Conservation (phyloP, 164 flowering plant species). For the Umbellularia californica region DNA sequence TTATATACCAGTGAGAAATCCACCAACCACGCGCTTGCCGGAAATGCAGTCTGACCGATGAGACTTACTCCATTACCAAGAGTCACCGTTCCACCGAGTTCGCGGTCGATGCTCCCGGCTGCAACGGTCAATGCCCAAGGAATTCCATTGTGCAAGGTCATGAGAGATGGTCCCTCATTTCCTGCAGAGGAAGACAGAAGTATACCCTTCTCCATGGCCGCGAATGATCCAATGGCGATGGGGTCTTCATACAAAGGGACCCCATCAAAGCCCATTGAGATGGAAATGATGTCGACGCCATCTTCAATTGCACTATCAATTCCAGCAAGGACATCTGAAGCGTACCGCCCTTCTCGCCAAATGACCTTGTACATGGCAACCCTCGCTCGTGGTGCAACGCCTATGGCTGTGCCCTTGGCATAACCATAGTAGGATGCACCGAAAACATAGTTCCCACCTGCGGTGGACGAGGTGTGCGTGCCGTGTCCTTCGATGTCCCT, state of each 20-base stretch:
- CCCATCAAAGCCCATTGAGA: slow-evolving; percentile 31
- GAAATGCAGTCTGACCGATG: slow-evolving; percentile 30
- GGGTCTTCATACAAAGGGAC: slow-evolving; percentile 25
- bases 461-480: slow-evolving; percentile 41
- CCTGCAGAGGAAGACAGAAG: slow-evolving; percentile 45
- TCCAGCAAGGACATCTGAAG: slow-evolving; percentile 33
- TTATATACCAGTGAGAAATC: slow-evolving; percentile 23
- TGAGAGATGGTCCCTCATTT: slow-evolving; percentile 24
- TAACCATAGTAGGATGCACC: slow-evolving; percentile 30
- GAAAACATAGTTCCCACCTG: slow-evolving; percentile 22
- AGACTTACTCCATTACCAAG: slow-evolving; percentile 36
- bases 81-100: slow-evolving; percentile 27
- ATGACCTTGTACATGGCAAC: slow-evolving; percentile 45
- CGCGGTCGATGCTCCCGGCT: slow-evolving; percentile 40
- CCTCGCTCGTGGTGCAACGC: slow-evolving; percentile 32
- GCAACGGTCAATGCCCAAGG: slow-evolving; percentile 50
- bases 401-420: slow-evolving; percentile 36
- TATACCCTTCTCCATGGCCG: slow-evolving; percentile 51
- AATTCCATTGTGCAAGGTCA: slow-evolving; percentile 29
- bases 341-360: slow-evolving; percentile 5
- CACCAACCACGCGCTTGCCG: slow-evolving; percentile 12
- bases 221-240: slow-evolving; percentile 47
- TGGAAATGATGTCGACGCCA: slow-evolving; percentile 39
- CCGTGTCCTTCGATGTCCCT: slow-evolving; percentile 43
- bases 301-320: slow-evolving; percentile 51